A percentile compares a stretch with the other conserved stretches of the same genome.
Evolutionary conservation across 2,329 filamentous ascomycete species (phyloP).

Genomic region (Ophiostoma ulmi): DNA sequence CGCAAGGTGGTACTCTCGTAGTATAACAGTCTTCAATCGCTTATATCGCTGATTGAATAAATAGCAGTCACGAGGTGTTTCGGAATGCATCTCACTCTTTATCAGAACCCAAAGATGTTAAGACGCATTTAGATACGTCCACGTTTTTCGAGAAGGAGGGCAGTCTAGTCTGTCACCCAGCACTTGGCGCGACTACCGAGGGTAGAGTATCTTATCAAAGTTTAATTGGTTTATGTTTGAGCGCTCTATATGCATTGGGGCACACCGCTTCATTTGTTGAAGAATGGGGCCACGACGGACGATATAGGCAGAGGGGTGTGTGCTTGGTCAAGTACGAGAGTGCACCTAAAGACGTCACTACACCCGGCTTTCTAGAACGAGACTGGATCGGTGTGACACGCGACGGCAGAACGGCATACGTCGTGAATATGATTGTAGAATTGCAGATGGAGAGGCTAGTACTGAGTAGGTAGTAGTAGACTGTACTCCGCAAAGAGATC

Average conservation of each 20-base stretch:
- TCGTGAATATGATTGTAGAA: neutral
- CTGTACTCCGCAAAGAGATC: neutral
- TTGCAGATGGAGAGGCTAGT: neutral
- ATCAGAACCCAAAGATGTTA: neutral
- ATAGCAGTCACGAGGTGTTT: neutral
- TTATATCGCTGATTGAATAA: neutral
- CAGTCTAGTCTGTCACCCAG: neutral
- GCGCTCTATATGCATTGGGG: neutral
- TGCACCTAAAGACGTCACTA: neutral
- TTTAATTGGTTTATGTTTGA: neutral
- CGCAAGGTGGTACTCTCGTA: neutral
- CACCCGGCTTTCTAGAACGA: neutral
- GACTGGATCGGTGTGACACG: neutral
- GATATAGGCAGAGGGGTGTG: neutral
- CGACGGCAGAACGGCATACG: neutral
- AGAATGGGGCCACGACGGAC: conserved; percentile 8
- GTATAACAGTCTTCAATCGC: neutral
- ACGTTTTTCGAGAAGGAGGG: conserved; percentile 9
- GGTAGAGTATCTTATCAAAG: neutral
- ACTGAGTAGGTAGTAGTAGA: neutral
- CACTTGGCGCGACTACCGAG: conserved; percentile 8
- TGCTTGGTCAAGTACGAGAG: neutral
- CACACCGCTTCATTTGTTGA: conserved; percentile 8
- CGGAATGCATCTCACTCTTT: conserved; percentile 4
- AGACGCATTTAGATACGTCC: conserved; percentile 6